phyloP scores from a whole-genome alignment of 1,284 basidiomycete species.

The Xerocomus cyaneibrunnescens region DNA sequence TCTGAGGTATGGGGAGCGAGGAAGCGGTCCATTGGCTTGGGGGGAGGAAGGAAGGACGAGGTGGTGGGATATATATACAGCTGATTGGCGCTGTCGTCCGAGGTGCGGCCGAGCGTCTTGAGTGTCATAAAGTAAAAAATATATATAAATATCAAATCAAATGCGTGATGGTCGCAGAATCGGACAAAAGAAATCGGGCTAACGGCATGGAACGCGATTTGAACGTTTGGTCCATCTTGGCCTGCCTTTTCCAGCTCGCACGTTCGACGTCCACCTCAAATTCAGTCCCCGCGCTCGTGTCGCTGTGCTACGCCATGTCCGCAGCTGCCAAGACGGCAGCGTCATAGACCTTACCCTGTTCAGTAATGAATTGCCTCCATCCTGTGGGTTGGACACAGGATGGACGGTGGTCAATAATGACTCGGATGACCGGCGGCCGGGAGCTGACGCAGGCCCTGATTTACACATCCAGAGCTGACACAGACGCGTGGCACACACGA shows the following conservation, averaged over 20 bases:
- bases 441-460: not conserved
- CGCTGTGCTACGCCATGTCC: not conserved
- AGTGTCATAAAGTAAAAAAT: not conserved
- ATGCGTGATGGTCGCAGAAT: not conserved
- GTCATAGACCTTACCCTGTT: not conserved
- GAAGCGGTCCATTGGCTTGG: conserved; percentile 58
- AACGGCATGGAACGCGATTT: not conserved
- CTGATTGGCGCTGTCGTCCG: conserved; percentile 16
- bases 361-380: too few species aligned
- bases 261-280: not conserved
- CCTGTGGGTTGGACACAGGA: not conserved
- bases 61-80: conserved; percentile 5
- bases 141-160: not conserved
- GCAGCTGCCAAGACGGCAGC: not conserved
- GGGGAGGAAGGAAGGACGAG: not conserved
- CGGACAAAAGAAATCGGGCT: not conserved
- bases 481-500: too few species aligned
- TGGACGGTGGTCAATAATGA: not conserved
- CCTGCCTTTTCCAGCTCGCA: conserved; percentile 5
- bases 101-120: conserved; percentile 11
- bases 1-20: conserved; percentile 71
- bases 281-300: not conserved
- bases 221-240: not conserved
- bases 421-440: not conserved
- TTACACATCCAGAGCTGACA: too few species aligned